A percentile compares a stretch with the other conserved stretches of the same genome.
Conservation (phyloP, 352 stramenopile genomes). For the Elongisporangium prolatum region DNA sequence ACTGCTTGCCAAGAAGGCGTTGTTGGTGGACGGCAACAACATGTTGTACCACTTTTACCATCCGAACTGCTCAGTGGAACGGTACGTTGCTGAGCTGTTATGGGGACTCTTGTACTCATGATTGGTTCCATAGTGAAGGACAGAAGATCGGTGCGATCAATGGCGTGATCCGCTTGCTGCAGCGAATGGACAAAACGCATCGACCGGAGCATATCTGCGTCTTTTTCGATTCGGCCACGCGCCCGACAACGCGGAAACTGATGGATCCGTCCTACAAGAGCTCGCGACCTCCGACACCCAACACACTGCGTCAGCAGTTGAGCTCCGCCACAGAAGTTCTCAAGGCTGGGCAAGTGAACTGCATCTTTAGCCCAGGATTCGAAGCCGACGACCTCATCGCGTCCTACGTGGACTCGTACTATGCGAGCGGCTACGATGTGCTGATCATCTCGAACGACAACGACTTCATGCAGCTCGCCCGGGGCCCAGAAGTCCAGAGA, state of each 20-base stretch:
- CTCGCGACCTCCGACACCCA: conserved; percentile 27
- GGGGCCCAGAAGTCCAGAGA: conserved; percentile 4
- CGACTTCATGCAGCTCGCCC: conserved; percentile 62
- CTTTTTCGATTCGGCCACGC: conserved; percentile 51
- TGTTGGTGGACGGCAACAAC: conserved; percentile 69
- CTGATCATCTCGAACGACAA: conserved; percentile 70
- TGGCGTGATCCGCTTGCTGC: conserved; percentile 34
- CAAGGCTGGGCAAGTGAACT: conserved; percentile 28
- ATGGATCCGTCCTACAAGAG: conserved; percentile 56
- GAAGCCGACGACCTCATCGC: conserved; percentile 71
- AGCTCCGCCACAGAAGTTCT: conserved; percentile 29
- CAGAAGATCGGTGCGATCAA: conserved; percentile 36
- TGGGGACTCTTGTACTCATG: neutral
- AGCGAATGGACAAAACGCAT: conserved; percentile 44
- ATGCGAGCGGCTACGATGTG: conserved; percentile 39
- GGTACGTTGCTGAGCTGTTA: conserved; percentile 15
- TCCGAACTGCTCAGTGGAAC: conserved; percentile 21
- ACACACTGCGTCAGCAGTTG: conserved; percentile 36
- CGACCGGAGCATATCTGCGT: conserved; percentile 45
- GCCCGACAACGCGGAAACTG: conserved; percentile 34
- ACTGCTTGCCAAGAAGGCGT: conserved; percentile 25
- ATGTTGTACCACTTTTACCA: conserved; percentile 58
- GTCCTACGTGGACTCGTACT: conserved; percentile 44
- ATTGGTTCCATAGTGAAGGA: conserved; percentile 17
- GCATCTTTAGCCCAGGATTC: conserved; percentile 39